Base-by-base conservation (phyloP, 1,284 basidiomycete genomes). In the Cryptococcus sp. region DNA sequence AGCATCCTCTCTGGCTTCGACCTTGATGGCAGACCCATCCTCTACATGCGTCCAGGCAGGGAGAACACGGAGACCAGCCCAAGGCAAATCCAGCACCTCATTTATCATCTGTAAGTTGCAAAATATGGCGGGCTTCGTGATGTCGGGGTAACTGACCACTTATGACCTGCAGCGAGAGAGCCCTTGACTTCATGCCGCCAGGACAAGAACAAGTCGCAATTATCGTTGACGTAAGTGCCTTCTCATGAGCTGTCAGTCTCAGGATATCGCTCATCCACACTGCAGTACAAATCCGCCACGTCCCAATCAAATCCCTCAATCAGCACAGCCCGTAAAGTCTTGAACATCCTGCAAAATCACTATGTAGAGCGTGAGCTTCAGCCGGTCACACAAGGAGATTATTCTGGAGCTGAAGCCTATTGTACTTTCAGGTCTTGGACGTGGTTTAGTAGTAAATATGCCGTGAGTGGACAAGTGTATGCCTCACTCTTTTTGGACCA, bases 291-390 rank as follows among this genome's bases (percentile, higher is more conserved):
- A 72, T 86, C 85, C 10, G 88, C 88, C 0, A 91, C 89, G 0
- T 81, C 91, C 3, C 83, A 86, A 52, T 89, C 87, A 17, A 92
- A 89, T 71, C 90, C 90, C 5, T 89, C 89, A 7, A 85, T 91
- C 66, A 85, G 86, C 16, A 83, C 88, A 7, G 89, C 87, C 2
- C 80, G 86, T 54, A 89, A 91, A 78, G 88, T 89, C 2, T 81
- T 93, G 22, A 81, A 84, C 59, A 93, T 96, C 64, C 81, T 96
- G 40, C 93, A 95, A 76, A 86, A 91, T 64, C 91, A 95, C 76
- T 96, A 96, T 69, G 88, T 89, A 37, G 92, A 94, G 78, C 69
- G 74, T 68, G 57, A 58, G 64, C 56, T n/a, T 11, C 34, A 25
- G 13, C 38, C 16, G 56, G 3, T 34, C 29, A 7, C 8, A 13